Percentiles rank a stretch among this genome's conserved stretches.
Evolutionary conservation across 2,329 filamentous ascomycete genomes (phyloP).

Genomic region (Chrysoporthe austroafricana): DNA sequence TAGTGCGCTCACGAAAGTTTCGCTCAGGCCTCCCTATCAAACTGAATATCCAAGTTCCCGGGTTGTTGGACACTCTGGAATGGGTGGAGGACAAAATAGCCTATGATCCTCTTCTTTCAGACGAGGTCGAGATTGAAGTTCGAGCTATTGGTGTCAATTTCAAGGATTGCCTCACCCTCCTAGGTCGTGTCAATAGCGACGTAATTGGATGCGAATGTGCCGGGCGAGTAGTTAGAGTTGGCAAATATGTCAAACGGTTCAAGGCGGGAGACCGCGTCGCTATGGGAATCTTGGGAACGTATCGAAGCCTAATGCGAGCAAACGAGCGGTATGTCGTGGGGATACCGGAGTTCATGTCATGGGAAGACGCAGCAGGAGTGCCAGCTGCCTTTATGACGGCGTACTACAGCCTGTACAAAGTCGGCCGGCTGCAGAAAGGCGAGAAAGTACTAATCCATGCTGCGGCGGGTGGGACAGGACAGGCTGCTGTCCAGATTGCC

Average conservation of each 20-base stretch:
- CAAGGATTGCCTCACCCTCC: slow-evolving; percentile 41
- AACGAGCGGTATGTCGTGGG: background rate
- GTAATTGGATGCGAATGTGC: slow-evolving; percentile 39
- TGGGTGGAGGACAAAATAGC: background rate
- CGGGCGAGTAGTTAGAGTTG: slow-evolving; percentile 35
- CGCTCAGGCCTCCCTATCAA: background rate
- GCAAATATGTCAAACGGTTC: background rate
- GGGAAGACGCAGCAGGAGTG: slow-evolving; percentile 16
- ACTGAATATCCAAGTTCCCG: background rate
- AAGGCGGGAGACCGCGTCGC: background rate
- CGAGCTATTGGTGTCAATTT: slow-evolving; percentile 39
- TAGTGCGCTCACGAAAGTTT: background rate
- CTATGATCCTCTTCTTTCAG: slow-evolving; percentile 24
- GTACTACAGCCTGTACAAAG: slow-evolving; percentile 43
- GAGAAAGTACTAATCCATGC: slow-evolving; percentile 47
- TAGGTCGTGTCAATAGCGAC: slow-evolving; percentile 38
- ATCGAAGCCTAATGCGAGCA: background rate
- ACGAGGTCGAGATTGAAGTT: slow-evolving; percentile 32
- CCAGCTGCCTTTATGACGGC: slow-evolving; percentile 35
- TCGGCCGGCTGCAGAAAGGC: slow-evolving; percentile 34
- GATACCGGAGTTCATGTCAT: slow-evolving; percentile 15
- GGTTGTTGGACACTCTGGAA: slow-evolving; percentile 24
- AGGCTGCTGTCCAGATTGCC: slow-evolving; percentile 48
- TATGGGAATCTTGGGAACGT: background rate
- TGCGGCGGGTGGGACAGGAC: slow-evolving; percentile 46